Conservation (phyloP, 306 rosid genomes). For the Psophocarpus tetragonolobus region DNA sequence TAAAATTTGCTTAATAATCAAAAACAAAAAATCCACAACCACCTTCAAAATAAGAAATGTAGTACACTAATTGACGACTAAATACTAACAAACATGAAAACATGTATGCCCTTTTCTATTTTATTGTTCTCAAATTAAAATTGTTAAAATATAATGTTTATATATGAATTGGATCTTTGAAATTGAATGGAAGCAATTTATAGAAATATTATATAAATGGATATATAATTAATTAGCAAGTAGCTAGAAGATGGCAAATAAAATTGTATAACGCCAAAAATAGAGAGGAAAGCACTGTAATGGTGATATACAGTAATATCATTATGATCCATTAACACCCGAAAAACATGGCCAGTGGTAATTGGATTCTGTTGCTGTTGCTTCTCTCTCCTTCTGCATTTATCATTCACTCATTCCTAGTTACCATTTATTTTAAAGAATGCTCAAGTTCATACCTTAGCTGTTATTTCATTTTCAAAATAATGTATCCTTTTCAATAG, state of each 20-base stretch:
- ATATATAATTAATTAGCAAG: too few species aligned
- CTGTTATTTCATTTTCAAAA: background rate
- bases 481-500: background rate
- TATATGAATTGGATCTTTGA: too few species aligned
- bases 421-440: background rate
- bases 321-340: too few species aligned
- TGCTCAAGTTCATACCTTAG: background rate
- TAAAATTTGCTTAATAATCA: too few species aligned
- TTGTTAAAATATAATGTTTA: too few species aligned
- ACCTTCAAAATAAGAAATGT: background rate
- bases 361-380: conserved; percentile 21
- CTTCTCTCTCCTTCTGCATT: background rate
- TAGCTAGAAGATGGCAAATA: too few species aligned
- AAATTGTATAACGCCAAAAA: too few species aligned
- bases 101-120: background rate
- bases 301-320: background rate
- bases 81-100: background rate
- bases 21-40: background rate
- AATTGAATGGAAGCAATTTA: too few species aligned
- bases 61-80: background rate
- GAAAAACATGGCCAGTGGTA: conserved; percentile 35
- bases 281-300: background rate
- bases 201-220: too few species aligned
- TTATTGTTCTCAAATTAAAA: too few species aligned
- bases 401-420: background rate